Percentiles rank a stretch among this genome's conserved stretches.
phyloP scores from a whole-genome alignment of 805 yeast species.

The Candida verbasci region DNA sequence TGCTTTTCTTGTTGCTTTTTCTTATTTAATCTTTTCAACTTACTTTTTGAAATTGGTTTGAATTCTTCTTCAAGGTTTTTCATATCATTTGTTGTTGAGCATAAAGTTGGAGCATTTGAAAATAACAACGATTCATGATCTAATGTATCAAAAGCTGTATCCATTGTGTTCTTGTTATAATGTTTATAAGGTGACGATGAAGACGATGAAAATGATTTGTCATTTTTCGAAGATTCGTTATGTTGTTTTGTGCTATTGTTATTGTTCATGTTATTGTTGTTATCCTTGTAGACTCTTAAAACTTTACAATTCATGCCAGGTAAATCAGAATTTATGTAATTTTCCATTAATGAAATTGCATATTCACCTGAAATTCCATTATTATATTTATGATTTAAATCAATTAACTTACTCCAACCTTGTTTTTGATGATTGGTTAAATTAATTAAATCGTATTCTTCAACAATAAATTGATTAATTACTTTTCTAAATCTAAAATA shows the following conservation, averaged over 20 bases:
- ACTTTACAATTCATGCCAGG: constrained; percentile 13
- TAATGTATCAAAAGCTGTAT: constrained; percentile 9
- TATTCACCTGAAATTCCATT: constrained; percentile 16
- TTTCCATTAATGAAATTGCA: constrained; percentile 15
- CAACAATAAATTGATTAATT: constrained; percentile 10
- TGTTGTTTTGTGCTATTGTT: neutral
- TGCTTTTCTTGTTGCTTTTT: constrained; percentile 10
- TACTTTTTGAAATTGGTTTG: constrained; percentile 16
- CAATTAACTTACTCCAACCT: constrained; percentile 16
- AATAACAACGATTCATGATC: constrained; percentile 10
- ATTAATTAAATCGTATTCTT: constrained; percentile 11
- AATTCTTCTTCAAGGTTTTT: constrained; percentile 9
- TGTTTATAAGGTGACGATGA: too few species aligned
- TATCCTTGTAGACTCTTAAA: constrained; percentile 13
- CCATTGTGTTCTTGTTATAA: constrained; percentile 1
- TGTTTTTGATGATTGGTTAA: constrained; percentile 13
- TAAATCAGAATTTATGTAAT: constrained; percentile 10
- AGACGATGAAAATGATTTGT: neutral
- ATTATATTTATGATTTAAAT: constrained; percentile 13
- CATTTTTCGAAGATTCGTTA: neutral
- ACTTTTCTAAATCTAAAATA: constrained; percentile 9
- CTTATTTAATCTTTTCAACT: constrained; percentile 13
- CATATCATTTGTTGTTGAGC: neutral
- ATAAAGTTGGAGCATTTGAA: constrained; percentile 1
- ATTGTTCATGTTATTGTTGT: neutral